Conservation (phyloP, 805 yeast species). For the Teunomyces panamensis region DNA sequence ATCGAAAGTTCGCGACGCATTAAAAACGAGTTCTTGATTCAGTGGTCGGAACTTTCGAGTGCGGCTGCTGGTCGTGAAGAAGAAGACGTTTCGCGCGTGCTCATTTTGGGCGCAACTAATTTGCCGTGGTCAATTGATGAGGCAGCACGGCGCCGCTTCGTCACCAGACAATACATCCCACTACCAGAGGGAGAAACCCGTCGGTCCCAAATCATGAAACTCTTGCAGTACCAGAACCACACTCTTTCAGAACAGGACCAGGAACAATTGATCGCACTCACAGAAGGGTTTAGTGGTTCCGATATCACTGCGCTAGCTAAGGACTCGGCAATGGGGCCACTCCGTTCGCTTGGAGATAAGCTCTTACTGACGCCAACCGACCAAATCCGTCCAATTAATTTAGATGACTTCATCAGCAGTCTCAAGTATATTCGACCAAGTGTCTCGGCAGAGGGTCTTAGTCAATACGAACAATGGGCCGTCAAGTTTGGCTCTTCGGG, state of each 20-base stretch:
- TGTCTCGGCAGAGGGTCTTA: constrained; percentile 78
- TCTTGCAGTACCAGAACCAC: constrained; percentile 70
- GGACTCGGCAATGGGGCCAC: constrained; percentile 98
- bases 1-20: constrained; percentile 87
- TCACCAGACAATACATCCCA: constrained; percentile 88
- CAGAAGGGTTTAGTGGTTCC: constrained; percentile 87
- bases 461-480: constrained; percentile 88
- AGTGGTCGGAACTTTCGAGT: constrained; percentile 89
- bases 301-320: constrained; percentile 92
- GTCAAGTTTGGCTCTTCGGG: constrained; percentile 83
- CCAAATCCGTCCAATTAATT: constrained; percentile 69
- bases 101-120: constrained; percentile 92
- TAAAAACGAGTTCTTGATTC: constrained; percentile 89
- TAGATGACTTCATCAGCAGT: constrained; percentile 73
- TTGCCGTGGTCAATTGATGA: constrained; percentile 97
- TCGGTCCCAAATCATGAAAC: constrained; percentile 61
- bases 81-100: constrained; percentile 55
- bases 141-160: constrained; percentile 92
- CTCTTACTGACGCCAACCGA: constrained; percentile 67
- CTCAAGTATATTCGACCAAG: constrained; percentile 81
- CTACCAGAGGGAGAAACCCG: constrained; percentile 87
- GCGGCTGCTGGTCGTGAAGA: constrained; percentile 72
- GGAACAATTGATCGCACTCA: constrained; percentile 55
- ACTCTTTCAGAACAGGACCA: constrained; percentile 64
- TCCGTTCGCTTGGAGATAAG: constrained; percentile 84